Base-by-base conservation (phyloP, 1,284 basidiomycete species). In the Sporisorium sorghi region DNA sequence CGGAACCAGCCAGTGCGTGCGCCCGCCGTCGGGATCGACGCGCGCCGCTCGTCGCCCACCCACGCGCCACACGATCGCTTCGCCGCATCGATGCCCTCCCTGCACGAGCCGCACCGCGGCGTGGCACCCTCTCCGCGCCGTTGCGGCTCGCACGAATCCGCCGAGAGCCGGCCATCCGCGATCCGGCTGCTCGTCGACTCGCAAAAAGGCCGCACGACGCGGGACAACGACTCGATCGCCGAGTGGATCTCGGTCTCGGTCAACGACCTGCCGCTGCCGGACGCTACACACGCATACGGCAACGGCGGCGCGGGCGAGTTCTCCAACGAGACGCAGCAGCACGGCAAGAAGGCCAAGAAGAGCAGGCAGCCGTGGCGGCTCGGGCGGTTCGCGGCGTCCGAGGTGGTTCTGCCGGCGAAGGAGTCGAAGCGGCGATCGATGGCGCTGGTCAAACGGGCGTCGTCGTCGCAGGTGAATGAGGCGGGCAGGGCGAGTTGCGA, bases 211-310 rank as follows among this genome's bases (percentile, higher is more conserved):
- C 30, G 66, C 10, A 59, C 54, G 55, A 44, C 55, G 6, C 49
- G 63, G 21, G 72, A 74, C 49, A 58, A 65, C 24, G 72, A 70
- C n/a, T 66, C 72, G 33, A 74, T 70, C 17, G 66, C 58, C 4
- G 66, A 74, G 28, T 74, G 72, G 66, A 74, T 74, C 42, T 66
- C 66, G 3, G 66, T 74, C 8, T 74, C 72, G 5, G 59, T 58
- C 53, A 62, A 62, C 23, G 72, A 74, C 30, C 37, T 74, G n/a
- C 72, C 66, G 2, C 23, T 55, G 40, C 47, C 56, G 21, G 39
- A 56, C 21, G 51, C 10, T 12, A 50, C 43, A 3, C 58, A 61
- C 12, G 32, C 65, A 3, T 69, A 74, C 35, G 66, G 71, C 14
- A 74, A 74, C 15, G 71, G 71, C 11, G 71, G 71, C 3, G 52